Evolutionary conservation across 2,329 filamentous ascomycete genomes (phyloP), one percentile per base, ranked within the genome.

Genomic region (Penicillium decumbens): DNA sequence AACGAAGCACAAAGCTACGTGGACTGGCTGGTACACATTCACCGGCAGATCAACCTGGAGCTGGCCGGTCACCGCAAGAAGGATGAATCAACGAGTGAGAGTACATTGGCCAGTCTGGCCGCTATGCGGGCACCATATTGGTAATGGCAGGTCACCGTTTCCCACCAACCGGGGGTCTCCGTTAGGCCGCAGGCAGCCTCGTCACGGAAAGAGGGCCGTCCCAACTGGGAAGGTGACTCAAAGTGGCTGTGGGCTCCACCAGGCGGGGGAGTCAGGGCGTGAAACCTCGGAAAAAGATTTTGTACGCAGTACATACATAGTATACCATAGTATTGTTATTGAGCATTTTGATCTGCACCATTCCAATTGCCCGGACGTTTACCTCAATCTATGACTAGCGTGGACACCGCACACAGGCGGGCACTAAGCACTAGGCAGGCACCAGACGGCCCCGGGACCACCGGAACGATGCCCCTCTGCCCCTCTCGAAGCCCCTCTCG

Each of bases 1-100:
- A 95, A 95, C 60, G 93, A 98, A 74, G 93, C 93, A 30, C 91
- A 95, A 73, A 95, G 88, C 67, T 98, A 97, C 71, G 93, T 97
- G 29, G 93, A 98, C 73, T 98, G 93, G 93, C 77, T 98, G 64
- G 93, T 98, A 50, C 88, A 95, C 71, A 80, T 97, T 55, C 93
- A 98, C 72, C 86, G 92, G 62, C 85, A 88, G 59, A 93, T 98
- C 57, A 91, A 95, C 67, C 77, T 95, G 56, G 93, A 98, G 80
- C 69, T 82, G 58, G 76, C 77, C 41, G 75, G 75, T 30, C 75
- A 77, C 54, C 69, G 74, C 44, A 75, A 74, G 60, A 73, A 72
- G 51, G 73, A 75, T n/a, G 73, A 76, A 35, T 63, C 66, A 12
- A 59, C 63, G 35, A 61, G 62, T 12, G 73, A 75, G 51, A 65